phyloP scores from a whole-genome alignment of 2,329 filamentous ascomycete species.

The Atkinsonella hypoxylon region DNA sequence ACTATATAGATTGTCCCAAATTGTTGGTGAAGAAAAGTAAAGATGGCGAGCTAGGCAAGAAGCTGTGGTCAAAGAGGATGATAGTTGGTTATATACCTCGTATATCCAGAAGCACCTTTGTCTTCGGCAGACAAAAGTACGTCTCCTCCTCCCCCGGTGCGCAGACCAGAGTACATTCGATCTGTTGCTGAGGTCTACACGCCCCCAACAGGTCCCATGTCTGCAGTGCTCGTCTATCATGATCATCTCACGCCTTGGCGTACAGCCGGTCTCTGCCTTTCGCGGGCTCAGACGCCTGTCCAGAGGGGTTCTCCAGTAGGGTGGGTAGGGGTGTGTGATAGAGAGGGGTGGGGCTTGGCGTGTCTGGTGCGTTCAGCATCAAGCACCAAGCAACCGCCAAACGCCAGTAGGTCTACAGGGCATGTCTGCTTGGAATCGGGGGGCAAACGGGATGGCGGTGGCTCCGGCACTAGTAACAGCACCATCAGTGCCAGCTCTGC shows the following conservation, averaged over 20 bases:
- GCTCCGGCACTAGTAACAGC: not conserved
- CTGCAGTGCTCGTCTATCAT: slow-evolving; percentile 5
- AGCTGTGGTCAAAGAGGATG: slow-evolving; percentile 1
- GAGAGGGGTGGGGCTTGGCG: not conserved
- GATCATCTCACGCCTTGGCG: not conserved
- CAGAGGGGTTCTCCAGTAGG: slow-evolving; percentile 2
- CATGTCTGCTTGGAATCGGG: not conserved
- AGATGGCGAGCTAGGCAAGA: not conserved
- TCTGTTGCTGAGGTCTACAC: not conserved
- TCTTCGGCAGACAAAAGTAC: not conserved
- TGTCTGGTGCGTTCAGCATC: not conserved
- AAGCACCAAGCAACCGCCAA: not conserved
- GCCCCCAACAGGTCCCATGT: not conserved
- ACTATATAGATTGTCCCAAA: not conserved
- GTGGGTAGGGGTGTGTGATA: not conserved
- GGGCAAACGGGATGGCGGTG: not conserved
- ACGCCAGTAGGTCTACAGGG: not conserved
- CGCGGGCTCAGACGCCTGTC: not conserved
- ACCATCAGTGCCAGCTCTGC: no score
- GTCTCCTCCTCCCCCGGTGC: not conserved
- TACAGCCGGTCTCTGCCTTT: not conserved
- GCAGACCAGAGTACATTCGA: not conserved
- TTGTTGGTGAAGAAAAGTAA: not conserved
- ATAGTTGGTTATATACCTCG: slow-evolving; percentile 5
- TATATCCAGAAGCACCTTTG: not conserved